Evolutionary conservation across 345 rosid genomes (phyloP).

Genomic region (Litchi chinensis): DNA sequence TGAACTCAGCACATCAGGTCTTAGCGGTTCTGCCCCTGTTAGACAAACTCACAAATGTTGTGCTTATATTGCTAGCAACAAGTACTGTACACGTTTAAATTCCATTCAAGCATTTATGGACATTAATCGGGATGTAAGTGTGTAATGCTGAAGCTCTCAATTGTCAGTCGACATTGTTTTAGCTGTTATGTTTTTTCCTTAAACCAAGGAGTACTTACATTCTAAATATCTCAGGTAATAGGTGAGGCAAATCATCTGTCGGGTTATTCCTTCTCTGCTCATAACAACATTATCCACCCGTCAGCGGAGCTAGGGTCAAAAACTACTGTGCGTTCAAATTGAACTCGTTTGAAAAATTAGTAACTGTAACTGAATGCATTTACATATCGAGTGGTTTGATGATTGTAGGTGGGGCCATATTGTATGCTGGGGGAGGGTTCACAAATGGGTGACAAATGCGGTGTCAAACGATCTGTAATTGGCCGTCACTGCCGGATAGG

Average conservation of each 20-base stretch:
- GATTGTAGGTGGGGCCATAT: constrained; percentile 82
- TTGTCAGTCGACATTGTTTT: background rate
- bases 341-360: background rate
- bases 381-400: constrained; percentile 16
- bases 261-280: constrained; percentile 77
- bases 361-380: background rate
- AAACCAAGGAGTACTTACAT: constrained; percentile 8
- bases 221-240: constrained; percentile 55
- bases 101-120: constrained; percentile 93
- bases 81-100: constrained; percentile 74
- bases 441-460: constrained; percentile 93
- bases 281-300: constrained; percentile 79
- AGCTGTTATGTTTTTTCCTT: background rate
- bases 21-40: constrained; percentile 39
- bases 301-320: constrained; percentile 84
- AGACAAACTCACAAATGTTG: constrained; percentile 86
- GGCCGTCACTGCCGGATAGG: constrained; percentile 98
- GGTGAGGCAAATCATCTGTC: constrained; percentile 89
- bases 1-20: constrained; percentile 48
- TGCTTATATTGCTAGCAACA: constrained; percentile 79
- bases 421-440: constrained; percentile 96
- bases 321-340: constrained; percentile 65
- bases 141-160: background rate
- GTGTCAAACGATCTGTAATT: constrained; percentile 92
- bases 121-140: constrained; percentile 89